phyloP scores from a whole-genome alignment of 2,329 filamentous ascomycete species.

The Xylariales sp. region DNA sequence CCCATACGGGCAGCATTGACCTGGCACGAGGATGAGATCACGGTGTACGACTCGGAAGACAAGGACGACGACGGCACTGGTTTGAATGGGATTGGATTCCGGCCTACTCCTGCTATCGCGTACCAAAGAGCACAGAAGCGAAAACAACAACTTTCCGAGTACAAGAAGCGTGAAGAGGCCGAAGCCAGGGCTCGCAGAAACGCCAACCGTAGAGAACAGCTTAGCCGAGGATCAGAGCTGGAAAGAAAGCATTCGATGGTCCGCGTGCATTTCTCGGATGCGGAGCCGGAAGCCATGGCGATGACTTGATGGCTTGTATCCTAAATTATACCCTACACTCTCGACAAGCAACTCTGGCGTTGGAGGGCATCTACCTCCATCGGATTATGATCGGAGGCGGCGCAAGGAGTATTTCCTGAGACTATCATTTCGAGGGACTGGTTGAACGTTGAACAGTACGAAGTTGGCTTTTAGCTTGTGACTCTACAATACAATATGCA shows the following conservation, averaged over 20 bases:
- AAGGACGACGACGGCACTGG: conserved; percentile 63
- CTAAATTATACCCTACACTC: not conserved
- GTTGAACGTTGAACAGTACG: too few species aligned
- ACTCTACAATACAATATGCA: too few species aligned
- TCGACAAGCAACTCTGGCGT: not conserved
- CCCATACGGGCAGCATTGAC: conserved; percentile 56
- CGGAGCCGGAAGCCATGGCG: conserved; percentile 24
- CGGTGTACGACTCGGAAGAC: conserved; percentile 59
- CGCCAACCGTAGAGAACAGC: conserved; percentile 40
- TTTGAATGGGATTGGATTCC: conserved; percentile 65
- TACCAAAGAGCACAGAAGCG: conserved; percentile 53
- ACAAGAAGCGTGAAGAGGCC: conserved; percentile 55
- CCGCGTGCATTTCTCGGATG: conserved; percentile 28
- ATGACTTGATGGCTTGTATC: conserved; percentile 17
- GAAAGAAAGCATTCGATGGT: conserved; percentile 22
- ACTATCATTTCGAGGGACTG: too few species aligned
- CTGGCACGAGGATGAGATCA: conserved; percentile 66
- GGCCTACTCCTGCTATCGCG: conserved; percentile 57
- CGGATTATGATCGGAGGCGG: not conserved
- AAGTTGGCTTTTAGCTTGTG: too few species aligned
- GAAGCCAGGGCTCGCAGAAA: conserved; percentile 55
- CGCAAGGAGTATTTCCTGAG: too few species aligned
- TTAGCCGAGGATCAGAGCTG: conserved; percentile 20
- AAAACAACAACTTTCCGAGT: conserved; percentile 57
- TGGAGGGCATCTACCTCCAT: not conserved